Percentiles rank a stretch among this genome's conserved stretches.
Conservation (phyloP, 2,329 filamentous ascomycete species). For the Pseudogymnoascus sp. region DNA sequence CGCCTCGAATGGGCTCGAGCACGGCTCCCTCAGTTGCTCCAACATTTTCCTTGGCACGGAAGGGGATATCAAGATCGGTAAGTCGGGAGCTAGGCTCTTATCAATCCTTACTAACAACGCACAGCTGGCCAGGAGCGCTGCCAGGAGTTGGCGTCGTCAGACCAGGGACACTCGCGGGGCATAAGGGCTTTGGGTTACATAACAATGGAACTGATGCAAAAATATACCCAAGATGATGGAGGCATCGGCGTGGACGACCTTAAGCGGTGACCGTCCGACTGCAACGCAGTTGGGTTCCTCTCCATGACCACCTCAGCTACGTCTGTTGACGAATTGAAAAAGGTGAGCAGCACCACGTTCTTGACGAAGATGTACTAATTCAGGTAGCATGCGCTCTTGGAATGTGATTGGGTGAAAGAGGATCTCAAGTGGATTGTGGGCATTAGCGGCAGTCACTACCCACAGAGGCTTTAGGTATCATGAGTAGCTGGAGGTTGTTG, state of each 20-base stretch:
- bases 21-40: constrained; percentile 8
- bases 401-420: constrained; percentile 1
- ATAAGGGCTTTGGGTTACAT: constrained; percentile 14
- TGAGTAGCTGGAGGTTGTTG: not conserved
- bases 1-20: constrained; percentile 5
- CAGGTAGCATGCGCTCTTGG: not conserved
- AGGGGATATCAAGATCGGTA: constrained; percentile 17
- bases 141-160: not conserved
- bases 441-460: not conserved
- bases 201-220: constrained; percentile 29
- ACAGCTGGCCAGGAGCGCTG: constrained; percentile 5
- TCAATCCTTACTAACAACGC: not conserved
- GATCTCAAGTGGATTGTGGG: not conserved
- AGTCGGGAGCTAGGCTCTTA: not conserved
- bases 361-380: not conserved
- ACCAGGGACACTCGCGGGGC: not conserved
- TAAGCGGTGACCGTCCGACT: constrained; percentile 22
- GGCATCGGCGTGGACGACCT: constrained; percentile 25
- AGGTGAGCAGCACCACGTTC: not conserved
- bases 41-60: constrained; percentile 7
- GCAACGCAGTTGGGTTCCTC: constrained; percentile 25
- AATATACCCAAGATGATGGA: constrained; percentile 26
- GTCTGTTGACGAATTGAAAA: not conserved
- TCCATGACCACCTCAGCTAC: constrained; percentile 20
- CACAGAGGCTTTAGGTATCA: not conserved